Evolutionary conservation across 176 grass and related monocot genomes (phyloP).

Genomic region (Triticum monococcum): DNA sequence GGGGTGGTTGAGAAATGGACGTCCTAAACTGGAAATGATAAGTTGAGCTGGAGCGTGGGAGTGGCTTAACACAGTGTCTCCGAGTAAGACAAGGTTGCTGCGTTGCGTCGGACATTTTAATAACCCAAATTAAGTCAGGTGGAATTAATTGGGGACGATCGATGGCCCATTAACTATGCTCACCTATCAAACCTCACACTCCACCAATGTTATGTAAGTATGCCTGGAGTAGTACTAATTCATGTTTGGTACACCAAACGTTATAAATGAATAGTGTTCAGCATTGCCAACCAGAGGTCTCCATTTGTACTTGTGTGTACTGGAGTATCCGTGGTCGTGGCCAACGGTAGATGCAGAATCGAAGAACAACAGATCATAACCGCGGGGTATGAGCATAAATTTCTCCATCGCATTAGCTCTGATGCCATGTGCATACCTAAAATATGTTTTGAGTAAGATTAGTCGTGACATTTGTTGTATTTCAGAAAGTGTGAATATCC

Average conservation of each 20-base stretch:
- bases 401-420: not conserved
- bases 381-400: too few relatives aligned
- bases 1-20: not conserved
- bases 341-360: not conserved
- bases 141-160: not conserved
- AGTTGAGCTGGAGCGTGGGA: too few relatives aligned
- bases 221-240: not conserved
- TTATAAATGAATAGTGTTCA: conserved; percentile 8
- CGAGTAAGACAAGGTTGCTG: not conserved
- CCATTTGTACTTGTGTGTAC: not conserved
- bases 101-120: not conserved
- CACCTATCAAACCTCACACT: conserved; percentile 1
- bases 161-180: not conserved
- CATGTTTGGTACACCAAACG: not conserved
- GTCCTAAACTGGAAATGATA: not conserved
- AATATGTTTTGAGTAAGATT: too few relatives aligned
- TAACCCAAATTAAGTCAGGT: not conserved
- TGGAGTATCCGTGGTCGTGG: not conserved
- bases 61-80: not conserved
- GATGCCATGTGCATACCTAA: not conserved
- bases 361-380: not conserved
- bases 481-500: too few relatives aligned
- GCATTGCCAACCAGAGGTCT: not conserved
- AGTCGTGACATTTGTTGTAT: too few relatives aligned
- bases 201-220: not conserved